Base-by-base conservation (phyloP, 495 filamentous ascomycete species). In the Penicillium flavigenum region DNA sequence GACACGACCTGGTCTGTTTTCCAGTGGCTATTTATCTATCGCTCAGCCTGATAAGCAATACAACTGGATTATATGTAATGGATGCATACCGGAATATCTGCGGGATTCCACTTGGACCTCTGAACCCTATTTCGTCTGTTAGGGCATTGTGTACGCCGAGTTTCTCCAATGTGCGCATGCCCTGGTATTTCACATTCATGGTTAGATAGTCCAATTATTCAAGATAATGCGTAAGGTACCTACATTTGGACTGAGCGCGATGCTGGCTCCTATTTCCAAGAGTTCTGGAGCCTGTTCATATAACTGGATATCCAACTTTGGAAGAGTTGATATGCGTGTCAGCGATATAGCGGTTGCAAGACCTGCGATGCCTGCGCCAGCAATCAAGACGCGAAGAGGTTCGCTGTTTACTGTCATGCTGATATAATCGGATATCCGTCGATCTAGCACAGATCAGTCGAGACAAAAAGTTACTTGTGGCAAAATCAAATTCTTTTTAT, bases 231-330 rank as follows among this genome's bases (percentile, higher is more conserved):
- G 19, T 8, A 24, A 14, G 9, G 6, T 24, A 34, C 59, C 36
- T 62, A 71, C 79, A 72, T 81, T 81, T 19, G 77, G 77, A 44
- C 78, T 77, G 8, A 82, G 65, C 8, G 79, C 76, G 56, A 81
- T 79, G 27, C 75, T 77, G 0, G 76, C 79, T 9, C 77, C 77
- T 39, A 81, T 80, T 50, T 81, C 78, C 32, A 61, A 58, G 7
- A 80, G 69, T 57, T 78, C 69, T 0, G 68, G 51, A 8, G 79
- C 73, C 57, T 75, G 72, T 43, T 81, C 78, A 54, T 79, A 81
- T 14, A 81, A 54, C 43, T 75, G 66, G 9, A 79, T 62, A 17
- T 79, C 68, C 16, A 79, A 63, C 17, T 68, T 64, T 4, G 72
- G 64, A 54, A 77, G 60, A 14, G 34, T 34, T 4, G 63, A 57